Conservation (phyloP, 441 rosid species). For the Gossypium gossypioides region DNA sequence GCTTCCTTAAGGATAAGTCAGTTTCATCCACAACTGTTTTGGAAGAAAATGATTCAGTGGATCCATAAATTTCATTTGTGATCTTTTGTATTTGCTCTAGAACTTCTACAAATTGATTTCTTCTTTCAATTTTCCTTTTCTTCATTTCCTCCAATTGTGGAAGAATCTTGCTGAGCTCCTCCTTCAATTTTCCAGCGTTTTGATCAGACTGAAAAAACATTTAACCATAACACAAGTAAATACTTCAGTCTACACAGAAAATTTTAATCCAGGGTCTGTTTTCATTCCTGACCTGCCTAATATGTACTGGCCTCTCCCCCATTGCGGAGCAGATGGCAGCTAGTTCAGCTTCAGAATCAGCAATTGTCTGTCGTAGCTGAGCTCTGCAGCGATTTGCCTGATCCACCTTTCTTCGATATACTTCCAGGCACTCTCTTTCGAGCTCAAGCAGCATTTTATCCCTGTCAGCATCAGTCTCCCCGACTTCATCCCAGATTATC, state of each 20-base stretch:
- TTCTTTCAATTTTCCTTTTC: constrained; percentile 61
- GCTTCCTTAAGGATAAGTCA: constrained; percentile 72
- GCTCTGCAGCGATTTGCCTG: constrained; percentile 78
- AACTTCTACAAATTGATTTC: constrained; percentile 64
- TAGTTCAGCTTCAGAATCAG: constrained; percentile 83
- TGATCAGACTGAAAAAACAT: constrained; percentile 50
- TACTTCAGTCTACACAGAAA: neutral
- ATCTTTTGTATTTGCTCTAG: constrained; percentile 43
- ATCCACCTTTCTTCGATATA: constrained; percentile 85
- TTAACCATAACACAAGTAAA: neutral
- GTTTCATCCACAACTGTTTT: constrained; percentile 46
- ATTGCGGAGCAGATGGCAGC: constrained; percentile 74
- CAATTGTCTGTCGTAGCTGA: constrained; percentile 64
- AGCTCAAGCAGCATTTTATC: constrained; percentile 85
- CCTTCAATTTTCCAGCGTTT: constrained; percentile 65
- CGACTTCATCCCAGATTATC: constrained; percentile 99
- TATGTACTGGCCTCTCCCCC: constrained; percentile 83
- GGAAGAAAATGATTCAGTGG: constrained; percentile 21
- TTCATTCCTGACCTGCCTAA: constrained; percentile 54
- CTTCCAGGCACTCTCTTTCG: constrained; percentile 87
- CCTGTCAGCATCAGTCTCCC: constrained; percentile 70
- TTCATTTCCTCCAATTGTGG: constrained; percentile 87
- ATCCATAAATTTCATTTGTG: constrained; percentile 48
- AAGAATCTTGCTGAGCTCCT: constrained; percentile 58
- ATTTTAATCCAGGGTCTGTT: neutral